These are phyloP conservation scores for Abrus pulchellus DNA, from an alignment of 306 rosid genomes.

Conservation along the genomic window DNA sequence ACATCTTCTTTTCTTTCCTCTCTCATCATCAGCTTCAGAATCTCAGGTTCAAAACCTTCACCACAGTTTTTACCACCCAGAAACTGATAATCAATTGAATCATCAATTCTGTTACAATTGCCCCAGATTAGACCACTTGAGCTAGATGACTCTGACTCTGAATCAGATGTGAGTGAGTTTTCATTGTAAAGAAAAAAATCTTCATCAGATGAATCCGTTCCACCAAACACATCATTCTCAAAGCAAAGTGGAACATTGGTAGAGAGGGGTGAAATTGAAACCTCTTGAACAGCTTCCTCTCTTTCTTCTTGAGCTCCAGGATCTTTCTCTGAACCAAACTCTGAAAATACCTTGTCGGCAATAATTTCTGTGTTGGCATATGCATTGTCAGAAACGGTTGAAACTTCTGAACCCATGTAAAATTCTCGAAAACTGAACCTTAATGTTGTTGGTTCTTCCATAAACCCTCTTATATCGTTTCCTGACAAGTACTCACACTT, in stretches of 20 bases:
- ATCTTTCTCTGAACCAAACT: slow-evolving; percentile 33
- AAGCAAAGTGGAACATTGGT: slow-evolving; percentile 12
- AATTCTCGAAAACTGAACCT: slow-evolving; percentile 63
- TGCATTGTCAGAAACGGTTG: slow-evolving; percentile 31
- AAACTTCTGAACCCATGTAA: slow-evolving; percentile 52
- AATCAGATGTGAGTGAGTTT: slow-evolving; percentile 51
- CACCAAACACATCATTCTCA: slow-evolving; percentile 44
- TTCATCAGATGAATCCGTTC: slow-evolving; percentile 58
- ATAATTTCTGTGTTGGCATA: slow-evolving; percentile 22
- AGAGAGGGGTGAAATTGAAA: neutral
- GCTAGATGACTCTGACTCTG: slow-evolving; percentile 56
- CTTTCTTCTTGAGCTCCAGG: slow-evolving; percentile 15
- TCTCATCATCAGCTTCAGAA: slow-evolving; percentile 37
- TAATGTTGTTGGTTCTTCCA: slow-evolving; percentile 63
- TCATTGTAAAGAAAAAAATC: slow-evolving; percentile 52
- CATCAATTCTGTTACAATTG: slow-evolving; percentile 44
- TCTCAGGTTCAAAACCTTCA: slow-evolving; percentile 50
- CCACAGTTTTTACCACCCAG: slow-evolving; percentile 41
- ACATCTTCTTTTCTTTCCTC: slow-evolving; percentile 24
- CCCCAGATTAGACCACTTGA: slow-evolving; percentile 51
- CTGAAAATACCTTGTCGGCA: slow-evolving; percentile 32
- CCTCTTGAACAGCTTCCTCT: slow-evolving; percentile 37
- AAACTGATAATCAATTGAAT: slow-evolving; percentile 52
- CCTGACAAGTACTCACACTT: slow-evolving; percentile 53
- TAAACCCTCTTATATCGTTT: slow-evolving; percentile 50